These are phyloP conservation scores for Nemania abortiva DNA, from an alignment of 2,329 filamentous ascomycete species.

Conservation along the genomic window DNA sequence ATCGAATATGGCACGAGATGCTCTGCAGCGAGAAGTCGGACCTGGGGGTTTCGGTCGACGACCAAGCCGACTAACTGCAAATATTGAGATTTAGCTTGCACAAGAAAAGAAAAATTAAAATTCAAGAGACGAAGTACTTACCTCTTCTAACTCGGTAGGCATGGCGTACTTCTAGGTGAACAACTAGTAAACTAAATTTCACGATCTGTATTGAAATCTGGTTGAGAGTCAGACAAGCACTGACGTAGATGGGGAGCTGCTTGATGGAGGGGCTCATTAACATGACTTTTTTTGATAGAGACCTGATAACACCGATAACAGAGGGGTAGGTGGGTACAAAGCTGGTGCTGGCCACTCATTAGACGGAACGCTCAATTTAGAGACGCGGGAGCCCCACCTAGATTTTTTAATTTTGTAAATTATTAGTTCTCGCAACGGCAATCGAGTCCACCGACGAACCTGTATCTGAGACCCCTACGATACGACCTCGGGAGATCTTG, in stretches of 20 bases:
- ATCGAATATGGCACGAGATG: constrained; percentile 87
- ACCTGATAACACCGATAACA: constrained; percentile 37
- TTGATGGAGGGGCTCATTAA: constrained; percentile 37
- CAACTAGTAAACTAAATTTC: neutral
- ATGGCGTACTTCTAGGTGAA: constrained; percentile 59
- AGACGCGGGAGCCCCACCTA: constrained; percentile 22
- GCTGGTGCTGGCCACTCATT: constrained; percentile 12
- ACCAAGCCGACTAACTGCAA: constrained; percentile 92
- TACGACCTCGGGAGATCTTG: neutral
- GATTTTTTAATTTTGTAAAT: constrained; percentile 39
- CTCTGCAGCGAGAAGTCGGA: constrained; percentile 86
- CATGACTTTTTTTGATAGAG: constrained; percentile 30
- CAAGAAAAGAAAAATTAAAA: constrained; percentile 19
- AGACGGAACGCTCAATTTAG: neutral
- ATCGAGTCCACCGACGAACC: constrained; percentile 9
- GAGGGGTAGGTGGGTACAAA: constrained; percentile 36
- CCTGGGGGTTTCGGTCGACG: constrained; percentile 89
- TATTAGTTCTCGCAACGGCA: constrained; percentile 11
- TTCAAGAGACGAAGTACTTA: constrained; percentile 54
- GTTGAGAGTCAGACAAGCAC: neutral
- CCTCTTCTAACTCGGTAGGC: constrained; percentile 83
- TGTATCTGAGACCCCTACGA: neutral
- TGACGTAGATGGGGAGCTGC: neutral
- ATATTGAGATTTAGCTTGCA: constrained; percentile 28
- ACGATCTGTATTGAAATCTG: neutral